phyloP scores from a whole-genome alignment of 2,329 filamentous ascomycete species.

The Beauveria australis region DNA sequence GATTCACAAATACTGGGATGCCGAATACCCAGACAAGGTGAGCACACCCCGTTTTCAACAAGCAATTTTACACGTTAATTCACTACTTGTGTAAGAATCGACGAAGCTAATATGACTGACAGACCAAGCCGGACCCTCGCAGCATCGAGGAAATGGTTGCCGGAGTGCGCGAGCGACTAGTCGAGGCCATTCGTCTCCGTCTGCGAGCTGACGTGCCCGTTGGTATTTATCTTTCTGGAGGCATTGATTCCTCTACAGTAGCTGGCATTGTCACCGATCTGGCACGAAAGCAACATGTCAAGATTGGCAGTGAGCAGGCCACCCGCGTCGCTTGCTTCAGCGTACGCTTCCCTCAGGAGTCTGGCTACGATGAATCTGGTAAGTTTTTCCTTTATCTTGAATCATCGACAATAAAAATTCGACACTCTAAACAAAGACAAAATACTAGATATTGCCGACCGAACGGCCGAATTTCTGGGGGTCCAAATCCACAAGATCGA shows the following conservation, averaged over 20 bases:
- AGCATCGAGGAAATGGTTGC: conserved; percentile 42
- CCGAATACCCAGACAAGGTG: conserved; percentile 44
- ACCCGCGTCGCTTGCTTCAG: neutral
- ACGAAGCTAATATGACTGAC: neutral
- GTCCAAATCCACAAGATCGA: conserved; percentile 20
- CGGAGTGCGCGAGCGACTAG: conserved; percentile 38
- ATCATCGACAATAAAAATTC: neutral
- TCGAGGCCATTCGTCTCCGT: conserved; percentile 44
- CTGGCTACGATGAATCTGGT: neutral
- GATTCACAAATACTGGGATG: conserved; percentile 43
- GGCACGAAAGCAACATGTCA: conserved; percentile 35
- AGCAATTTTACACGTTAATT: neutral
- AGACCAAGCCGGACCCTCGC: conserved; percentile 26
- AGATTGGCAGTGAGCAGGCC: conserved; percentile 10
- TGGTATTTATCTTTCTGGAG: conserved; percentile 49
- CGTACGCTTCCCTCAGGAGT: neutral
- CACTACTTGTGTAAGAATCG: neutral
- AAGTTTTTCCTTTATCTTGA: neutral
- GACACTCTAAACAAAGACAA: neutral
- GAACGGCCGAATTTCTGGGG: conserved; percentile 26
- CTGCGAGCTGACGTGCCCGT: conserved; percentile 50
- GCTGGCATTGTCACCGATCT: conserved; percentile 49
- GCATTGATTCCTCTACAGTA: conserved; percentile 48
- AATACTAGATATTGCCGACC: conserved; percentile 20
- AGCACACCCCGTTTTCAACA: neutral